Percentiles rank a stretch among this genome's conserved stretches.
phyloP scores from a whole-genome alignment of 2,329 filamentous ascomycete genomes.

The Diaporthe helianthi region DNA sequence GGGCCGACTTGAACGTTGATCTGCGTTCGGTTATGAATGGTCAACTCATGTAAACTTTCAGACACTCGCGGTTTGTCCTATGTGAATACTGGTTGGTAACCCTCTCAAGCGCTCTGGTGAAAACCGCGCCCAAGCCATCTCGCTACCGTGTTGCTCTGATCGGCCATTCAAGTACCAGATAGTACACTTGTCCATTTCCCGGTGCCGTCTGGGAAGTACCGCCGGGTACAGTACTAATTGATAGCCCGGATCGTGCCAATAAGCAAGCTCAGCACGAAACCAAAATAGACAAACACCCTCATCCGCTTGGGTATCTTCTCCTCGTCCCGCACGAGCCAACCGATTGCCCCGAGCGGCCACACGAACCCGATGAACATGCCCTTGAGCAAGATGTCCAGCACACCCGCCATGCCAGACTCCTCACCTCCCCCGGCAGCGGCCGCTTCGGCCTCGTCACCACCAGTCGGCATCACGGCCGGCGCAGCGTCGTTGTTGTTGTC shows the following conservation, averaged over 20 bases:
- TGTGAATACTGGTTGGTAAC: background rate
- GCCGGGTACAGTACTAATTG: background rate
- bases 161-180: background rate
- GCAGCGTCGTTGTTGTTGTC: constrained; percentile 65
- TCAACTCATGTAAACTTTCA: background rate
- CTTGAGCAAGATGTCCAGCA: constrained; percentile 85
- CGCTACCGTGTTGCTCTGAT: background rate
- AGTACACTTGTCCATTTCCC: background rate
- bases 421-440: constrained; percentile 60
- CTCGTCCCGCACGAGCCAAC: constrained; percentile 86
- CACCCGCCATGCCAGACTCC: constrained; percentile 55
- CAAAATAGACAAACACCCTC: constrained; percentile 85
- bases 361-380: constrained; percentile 94
- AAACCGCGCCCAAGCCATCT: background rate
- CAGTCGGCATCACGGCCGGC: constrained; percentile 45
- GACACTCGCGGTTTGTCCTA: background rate
- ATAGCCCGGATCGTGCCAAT: constrained; percentile 72
- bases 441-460: constrained; percentile 47
- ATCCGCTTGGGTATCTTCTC: constrained; percentile 86
- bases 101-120: background rate
- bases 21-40: background rate
- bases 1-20: background rate
- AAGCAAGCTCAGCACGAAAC: constrained; percentile 78
- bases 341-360: constrained; percentile 86
- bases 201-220: constrained; percentile 36